These are phyloP conservation scores for Pythium coloratum DNA, from an alignment of 352 stramenopile species.

Conservation along the genomic window DNA sequence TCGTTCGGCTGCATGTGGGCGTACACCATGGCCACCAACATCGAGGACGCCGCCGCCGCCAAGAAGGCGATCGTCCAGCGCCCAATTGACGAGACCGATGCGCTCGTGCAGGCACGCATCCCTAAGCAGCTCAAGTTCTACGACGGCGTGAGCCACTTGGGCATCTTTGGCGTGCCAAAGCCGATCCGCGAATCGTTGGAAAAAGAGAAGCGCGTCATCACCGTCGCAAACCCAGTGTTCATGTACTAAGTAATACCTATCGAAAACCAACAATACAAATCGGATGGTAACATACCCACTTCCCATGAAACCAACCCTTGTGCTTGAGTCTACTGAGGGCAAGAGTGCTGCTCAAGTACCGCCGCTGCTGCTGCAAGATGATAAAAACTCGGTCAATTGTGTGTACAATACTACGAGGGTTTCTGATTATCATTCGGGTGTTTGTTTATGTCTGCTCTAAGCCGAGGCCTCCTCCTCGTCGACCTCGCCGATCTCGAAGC, in stretches of 20 bases:
- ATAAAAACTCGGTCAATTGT: background rate
- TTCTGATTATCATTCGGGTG: slow-evolving; percentile 4
- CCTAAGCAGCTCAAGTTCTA: slow-evolving; percentile 87
- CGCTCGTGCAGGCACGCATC: slow-evolving; percentile 54
- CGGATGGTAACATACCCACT: slow-evolving; percentile 4
- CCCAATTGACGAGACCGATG: slow-evolving; percentile 66
- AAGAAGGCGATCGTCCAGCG: slow-evolving; percentile 51
- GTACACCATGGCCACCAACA: slow-evolving; percentile 92
- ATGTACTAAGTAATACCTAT: slow-evolving; percentile 86
- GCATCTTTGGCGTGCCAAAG: slow-evolving; percentile 92
- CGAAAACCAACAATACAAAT: background rate
- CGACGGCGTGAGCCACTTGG: slow-evolving; percentile 88
- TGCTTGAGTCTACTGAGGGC: too few species aligned
- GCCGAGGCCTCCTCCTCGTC: slow-evolving; percentile 52
- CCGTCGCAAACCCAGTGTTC: slow-evolving; percentile 95
- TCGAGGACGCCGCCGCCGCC: slow-evolving; percentile 51
- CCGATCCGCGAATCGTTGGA: slow-evolving; percentile 85
- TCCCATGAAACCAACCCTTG: background rate
- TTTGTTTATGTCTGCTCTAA: slow-evolving; percentile 13
- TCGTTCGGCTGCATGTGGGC: slow-evolving; percentile 94
- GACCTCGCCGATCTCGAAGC: slow-evolving; percentile 75
- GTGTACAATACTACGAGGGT: slow-evolving; percentile 2
- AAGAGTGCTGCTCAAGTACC: too few species aligned
- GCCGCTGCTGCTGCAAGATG: background rate
- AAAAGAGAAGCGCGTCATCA: slow-evolving; percentile 93